A percentile compares a stretch with the other conserved stretches of the same genome.
Conservation (phyloP, 306 rosid genomes). For the Cicer pinnatifidum region DNA sequence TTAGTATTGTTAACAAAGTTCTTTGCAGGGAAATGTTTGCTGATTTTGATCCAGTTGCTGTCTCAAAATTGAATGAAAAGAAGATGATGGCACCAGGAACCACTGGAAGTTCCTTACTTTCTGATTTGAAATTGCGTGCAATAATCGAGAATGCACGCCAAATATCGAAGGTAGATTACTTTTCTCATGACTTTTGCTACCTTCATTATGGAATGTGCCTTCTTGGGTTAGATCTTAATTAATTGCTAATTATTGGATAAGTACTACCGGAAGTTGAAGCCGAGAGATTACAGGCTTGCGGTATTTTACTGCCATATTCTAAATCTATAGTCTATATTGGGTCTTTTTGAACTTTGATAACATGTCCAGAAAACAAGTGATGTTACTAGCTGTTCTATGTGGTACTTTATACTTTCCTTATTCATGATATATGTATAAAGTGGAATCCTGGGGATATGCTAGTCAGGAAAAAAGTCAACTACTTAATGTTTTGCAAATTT, state of each 20-base stretch:
- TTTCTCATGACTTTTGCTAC: conserved; percentile 42
- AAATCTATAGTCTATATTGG: not conserved
- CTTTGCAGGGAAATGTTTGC: conserved; percentile 80
- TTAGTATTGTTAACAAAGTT: conserved; percentile 41
- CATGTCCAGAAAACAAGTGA: conserved; percentile 27
- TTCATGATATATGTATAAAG: conserved; percentile 19
- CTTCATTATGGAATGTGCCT: conserved; percentile 33
- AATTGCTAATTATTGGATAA: conserved; percentile 13
- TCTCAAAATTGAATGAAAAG: conserved; percentile 73
- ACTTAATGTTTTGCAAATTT: conserved; percentile 34
- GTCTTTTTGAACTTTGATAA: conserved; percentile 27
- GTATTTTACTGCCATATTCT: conserved; percentile 17
- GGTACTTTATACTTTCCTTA: conserved; percentile 6
- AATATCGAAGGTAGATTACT: conserved; percentile 62
- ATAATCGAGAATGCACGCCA: conserved; percentile 74
- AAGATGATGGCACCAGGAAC: conserved; percentile 67
- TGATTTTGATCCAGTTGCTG: conserved; percentile 69
- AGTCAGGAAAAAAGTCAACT: conserved; percentile 21
- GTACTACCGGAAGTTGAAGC: conserved; percentile 19
- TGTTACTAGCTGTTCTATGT: conserved; percentile 17
- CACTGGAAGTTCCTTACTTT: conserved; percentile 63
- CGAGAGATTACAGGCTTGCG: conserved; percentile 1
- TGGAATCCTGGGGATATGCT: not conserved
- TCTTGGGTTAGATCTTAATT: conserved; percentile 27
- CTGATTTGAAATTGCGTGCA: conserved; percentile 70